These are phyloP conservation scores for Gyromitra esculenta DNA, from an alignment of 2,329 filamentous ascomycete species.

Conservation along the genomic window DNA sequence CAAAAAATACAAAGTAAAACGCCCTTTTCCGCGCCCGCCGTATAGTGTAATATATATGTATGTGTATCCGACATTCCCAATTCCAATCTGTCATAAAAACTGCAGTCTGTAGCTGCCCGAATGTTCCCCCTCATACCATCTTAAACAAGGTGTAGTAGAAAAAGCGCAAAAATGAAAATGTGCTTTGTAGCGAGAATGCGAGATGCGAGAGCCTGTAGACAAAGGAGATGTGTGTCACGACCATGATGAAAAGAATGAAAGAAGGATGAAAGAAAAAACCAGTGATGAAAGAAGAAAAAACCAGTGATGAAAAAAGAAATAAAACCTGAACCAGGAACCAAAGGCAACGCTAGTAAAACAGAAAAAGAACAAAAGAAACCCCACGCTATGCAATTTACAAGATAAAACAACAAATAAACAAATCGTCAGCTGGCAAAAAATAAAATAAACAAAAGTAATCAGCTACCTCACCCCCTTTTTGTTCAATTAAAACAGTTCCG, in stretches of 20 bases:
- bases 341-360: conserved; percentile 32
- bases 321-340: conserved; percentile 17
- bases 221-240: conserved; percentile 48
- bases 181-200: conserved; percentile 20
- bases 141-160: conserved; percentile 36
- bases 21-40: conserved; percentile 24
- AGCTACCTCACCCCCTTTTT: conserved; percentile 7
- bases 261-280: conserved; percentile 13
- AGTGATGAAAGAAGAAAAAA: neutral
- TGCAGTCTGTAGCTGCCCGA: conserved; percentile 32
- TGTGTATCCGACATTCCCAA: conserved; percentile 39
- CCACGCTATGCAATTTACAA: conserved; percentile 52
- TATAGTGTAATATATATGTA: conserved; percentile 43
- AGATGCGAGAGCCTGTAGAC: conserved; percentile 30
- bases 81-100: conserved; percentile 46
- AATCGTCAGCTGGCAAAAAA: conserved; percentile 20
- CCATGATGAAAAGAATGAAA: conserved; percentile 34
- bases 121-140: conserved; percentile 16
- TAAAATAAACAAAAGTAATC: conserved; percentile 19
- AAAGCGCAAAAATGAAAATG: neutral
- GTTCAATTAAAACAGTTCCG: conserved; percentile 52
- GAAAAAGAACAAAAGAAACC: conserved; percentile 15
- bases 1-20: conserved; percentile 46
- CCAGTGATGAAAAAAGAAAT: neutral
- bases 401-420: conserved; percentile 43